phyloP scores from a whole-genome alignment of 2,329 filamentous ascomycete species.

The Diaporthe humulicola region DNA sequence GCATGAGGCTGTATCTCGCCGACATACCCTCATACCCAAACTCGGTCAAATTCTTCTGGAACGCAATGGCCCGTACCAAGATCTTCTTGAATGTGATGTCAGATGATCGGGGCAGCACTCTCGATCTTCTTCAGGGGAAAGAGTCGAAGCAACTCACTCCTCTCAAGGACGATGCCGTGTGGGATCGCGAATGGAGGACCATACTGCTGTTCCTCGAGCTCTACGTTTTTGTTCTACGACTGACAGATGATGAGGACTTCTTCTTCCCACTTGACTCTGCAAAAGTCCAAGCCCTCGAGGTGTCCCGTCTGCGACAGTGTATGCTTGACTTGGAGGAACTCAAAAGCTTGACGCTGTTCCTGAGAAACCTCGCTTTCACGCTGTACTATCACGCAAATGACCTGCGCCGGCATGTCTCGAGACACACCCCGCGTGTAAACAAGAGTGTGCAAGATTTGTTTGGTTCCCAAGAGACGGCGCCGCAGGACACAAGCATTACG shows the following conservation, averaged over 20 bases:
- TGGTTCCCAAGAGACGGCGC: background rate
- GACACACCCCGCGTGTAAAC: slow-evolving; percentile 44
- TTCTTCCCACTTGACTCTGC: slow-evolving; percentile 69
- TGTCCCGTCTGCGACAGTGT: slow-evolving; percentile 69
- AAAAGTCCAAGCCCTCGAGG: slow-evolving; percentile 54
- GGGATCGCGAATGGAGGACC: slow-evolving; percentile 84
- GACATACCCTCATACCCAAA: slow-evolving; percentile 70
- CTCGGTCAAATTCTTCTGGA: slow-evolving; percentile 89
- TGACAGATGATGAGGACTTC: slow-evolving; percentile 98
- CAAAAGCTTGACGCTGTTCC: slow-evolving; percentile 80
- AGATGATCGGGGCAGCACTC: slow-evolving; percentile 46
- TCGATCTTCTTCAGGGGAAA: slow-evolving; percentile 47
- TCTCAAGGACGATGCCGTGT: slow-evolving; percentile 48
- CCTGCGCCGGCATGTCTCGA: slow-evolving; percentile 46
- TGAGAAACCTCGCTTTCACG: slow-evolving; percentile 92
- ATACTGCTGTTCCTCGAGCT: slow-evolving; percentile 93
- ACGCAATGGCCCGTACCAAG: slow-evolving; percentile 62
- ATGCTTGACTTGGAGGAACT: slow-evolving; percentile 80
- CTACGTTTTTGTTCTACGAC: slow-evolving; percentile 90
- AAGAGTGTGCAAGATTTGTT: slow-evolving; percentile 31
- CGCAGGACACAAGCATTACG: slow-evolving; percentile 40
- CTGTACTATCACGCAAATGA: slow-evolving; percentile 87
- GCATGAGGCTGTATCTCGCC: slow-evolving; percentile 92
- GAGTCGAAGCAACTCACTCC: slow-evolving; percentile 37
- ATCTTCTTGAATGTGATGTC: slow-evolving; percentile 53